Conservation (phyloP, 2,329 filamentous ascomycete genomes). For the Pseudogymnoascus sp. region DNA sequence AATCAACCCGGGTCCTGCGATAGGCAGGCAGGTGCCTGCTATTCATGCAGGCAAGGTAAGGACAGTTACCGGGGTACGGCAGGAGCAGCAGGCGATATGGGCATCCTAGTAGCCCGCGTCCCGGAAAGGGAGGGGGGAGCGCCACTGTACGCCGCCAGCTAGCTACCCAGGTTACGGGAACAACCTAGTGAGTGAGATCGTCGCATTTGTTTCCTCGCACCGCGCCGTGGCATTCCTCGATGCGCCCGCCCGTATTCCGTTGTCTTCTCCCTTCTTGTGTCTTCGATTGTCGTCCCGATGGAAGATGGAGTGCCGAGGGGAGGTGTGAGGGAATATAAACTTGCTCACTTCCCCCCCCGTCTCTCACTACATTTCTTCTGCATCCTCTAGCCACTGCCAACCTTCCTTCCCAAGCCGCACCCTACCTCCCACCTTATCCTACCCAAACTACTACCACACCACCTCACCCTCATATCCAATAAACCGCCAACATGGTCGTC, state of each 20-base stretch:
- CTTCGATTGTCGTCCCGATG: not conserved
- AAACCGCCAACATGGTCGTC: not conserved
- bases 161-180: not conserved
- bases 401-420: not conserved
- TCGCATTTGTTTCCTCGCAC: not conserved
- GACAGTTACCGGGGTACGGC: not conserved
- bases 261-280: not conserved
- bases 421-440: not conserved
- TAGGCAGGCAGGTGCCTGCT: not conserved
- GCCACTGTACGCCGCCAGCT: not conserved
- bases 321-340: not conserved
- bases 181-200: not conserved
- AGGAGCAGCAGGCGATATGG: not conserved
- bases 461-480: not conserved
- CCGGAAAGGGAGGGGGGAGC: not conserved
- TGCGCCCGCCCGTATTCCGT: not conserved
- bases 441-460: not conserved
- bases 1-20: not conserved
- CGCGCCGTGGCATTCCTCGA: not conserved
- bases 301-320: not conserved
- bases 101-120: not conserved
- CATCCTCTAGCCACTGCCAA: not conserved
- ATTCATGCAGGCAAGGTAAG: not conserved
- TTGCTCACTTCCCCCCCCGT: not conserved
- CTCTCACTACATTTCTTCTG: not conserved